phyloP scores from a whole-genome alignment of 2,329 filamentous ascomycete species.

The Xylariaceae sp. region DNA sequence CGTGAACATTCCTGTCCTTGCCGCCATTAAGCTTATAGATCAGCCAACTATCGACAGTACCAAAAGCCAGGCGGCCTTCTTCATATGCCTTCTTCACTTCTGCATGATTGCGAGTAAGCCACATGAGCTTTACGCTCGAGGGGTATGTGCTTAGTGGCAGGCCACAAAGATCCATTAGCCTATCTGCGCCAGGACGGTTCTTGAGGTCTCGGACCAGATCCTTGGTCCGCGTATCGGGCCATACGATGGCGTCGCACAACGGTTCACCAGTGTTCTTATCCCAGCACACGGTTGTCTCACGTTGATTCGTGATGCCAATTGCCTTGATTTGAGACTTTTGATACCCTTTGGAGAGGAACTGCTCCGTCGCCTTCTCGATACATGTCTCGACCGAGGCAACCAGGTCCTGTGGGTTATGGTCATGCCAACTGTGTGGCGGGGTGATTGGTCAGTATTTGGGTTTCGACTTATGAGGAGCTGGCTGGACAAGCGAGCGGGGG shows the following conservation, averaged over 20 bases:
- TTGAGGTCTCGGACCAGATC: constrained; percentile 78
- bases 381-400: constrained; percentile 77
- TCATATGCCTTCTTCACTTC: constrained; percentile 77
- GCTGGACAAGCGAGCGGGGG: neutral
- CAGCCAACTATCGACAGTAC: constrained; percentile 88
- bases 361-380: constrained; percentile 75
- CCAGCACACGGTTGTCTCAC: constrained; percentile 88
- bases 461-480: neutral
- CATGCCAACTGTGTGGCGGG: constrained; percentile 72
- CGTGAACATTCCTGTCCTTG: constrained; percentile 66
- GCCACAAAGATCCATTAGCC: constrained; percentile 74
- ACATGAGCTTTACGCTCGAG: constrained; percentile 82
- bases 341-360: constrained; percentile 75
- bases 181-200: constrained; percentile 67
- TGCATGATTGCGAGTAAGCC: constrained; percentile 76
- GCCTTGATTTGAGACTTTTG: constrained; percentile 71
- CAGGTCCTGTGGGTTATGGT: constrained; percentile 82
- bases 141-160: constrained; percentile 88
- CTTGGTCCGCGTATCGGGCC: constrained; percentile 84
- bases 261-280: constrained; percentile 80
- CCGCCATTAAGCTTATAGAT: constrained; percentile 85
- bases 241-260: constrained; percentile 84
- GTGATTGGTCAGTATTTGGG: constrained; percentile 19
- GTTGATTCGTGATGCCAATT: constrained; percentile 88
- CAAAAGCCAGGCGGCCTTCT: constrained; percentile 77